phyloP scores from a whole-genome alignment of 2,329 filamentous ascomycete genomes.

The Ophiostoma ulmi region DNA sequence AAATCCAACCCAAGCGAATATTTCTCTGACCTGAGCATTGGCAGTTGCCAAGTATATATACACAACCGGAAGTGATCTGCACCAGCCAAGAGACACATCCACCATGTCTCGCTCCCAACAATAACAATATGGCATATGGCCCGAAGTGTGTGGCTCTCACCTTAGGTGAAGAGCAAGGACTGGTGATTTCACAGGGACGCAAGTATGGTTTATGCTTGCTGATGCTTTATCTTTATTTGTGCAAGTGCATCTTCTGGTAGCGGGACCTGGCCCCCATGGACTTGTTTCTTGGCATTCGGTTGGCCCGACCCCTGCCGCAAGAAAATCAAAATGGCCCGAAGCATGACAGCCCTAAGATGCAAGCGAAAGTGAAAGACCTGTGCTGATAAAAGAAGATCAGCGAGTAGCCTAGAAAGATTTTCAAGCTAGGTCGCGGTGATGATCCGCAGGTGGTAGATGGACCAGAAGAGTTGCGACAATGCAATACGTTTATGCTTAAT shows the following conservation, averaged over 20 bases:
- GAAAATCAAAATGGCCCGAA: not conserved
- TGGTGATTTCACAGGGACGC: not conserved
- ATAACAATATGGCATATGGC: not conserved
- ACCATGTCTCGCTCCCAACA: not conserved
- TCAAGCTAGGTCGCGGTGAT: not conserved
- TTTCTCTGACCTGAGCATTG: not conserved
- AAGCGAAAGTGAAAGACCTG: not conserved
- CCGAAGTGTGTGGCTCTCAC: not conserved
- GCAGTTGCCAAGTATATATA: not conserved
- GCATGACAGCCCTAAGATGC: not conserved
- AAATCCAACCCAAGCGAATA: not conserved
- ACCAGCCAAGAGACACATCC: not conserved
- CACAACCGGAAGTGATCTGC: not conserved
- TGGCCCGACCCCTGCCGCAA: slow-evolving; percentile 4
- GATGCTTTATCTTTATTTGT: not conserved
- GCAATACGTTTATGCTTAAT: not conserved
- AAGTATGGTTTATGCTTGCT: not conserved
- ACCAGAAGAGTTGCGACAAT: not conserved
- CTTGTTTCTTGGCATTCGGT: not conserved
- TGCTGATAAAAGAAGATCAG: not conserved
- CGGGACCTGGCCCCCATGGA: not conserved
- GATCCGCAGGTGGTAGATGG: not conserved
- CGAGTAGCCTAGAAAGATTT: not conserved
- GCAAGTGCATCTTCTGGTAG: not conserved
- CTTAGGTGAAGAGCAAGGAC: not conserved